A percentile compares a stretch with the other conserved stretches of the same genome.
Conservation (phyloP, 805 yeast species). For the Nakazawaea holstii region DNA sequence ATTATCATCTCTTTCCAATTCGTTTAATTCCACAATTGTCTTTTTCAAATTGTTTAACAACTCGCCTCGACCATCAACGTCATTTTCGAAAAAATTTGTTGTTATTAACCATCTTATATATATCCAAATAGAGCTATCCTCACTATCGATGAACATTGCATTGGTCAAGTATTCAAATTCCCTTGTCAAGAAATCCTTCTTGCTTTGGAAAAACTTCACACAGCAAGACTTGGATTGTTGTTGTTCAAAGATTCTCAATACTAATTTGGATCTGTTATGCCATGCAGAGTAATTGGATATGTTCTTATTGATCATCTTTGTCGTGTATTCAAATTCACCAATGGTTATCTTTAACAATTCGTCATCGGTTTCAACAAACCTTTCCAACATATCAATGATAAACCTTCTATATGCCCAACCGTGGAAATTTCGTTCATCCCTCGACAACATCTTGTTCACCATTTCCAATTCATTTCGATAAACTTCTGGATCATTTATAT, state of each 20-base stretch:
- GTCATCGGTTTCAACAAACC: constrained; percentile 11
- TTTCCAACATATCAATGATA: constrained; percentile 40
- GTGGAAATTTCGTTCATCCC: constrained; percentile 84
- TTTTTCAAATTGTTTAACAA: constrained; percentile 43
- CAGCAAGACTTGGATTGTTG: constrained; percentile 13
- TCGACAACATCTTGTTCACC: constrained; percentile 59
- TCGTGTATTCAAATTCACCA: constrained; percentile 71
- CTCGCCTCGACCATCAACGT: constrained; percentile 18
- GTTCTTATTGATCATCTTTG: constrained; percentile 70
- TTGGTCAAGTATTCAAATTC: constrained; percentile 71
- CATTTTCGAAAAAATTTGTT: constrained; percentile 31
- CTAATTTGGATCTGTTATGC: constrained; percentile 79
- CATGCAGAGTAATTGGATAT: constrained; percentile 94
- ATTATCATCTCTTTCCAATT: constrained; percentile 65
- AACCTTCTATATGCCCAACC: constrained; percentile 94
- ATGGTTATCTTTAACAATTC: constrained; percentile 25
- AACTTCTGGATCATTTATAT: constrained; percentile 51
- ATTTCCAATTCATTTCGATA: constrained; percentile 51
- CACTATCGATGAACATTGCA: constrained; percentile 90
- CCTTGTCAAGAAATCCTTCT: constrained; percentile 32
- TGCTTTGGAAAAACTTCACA: constrained; percentile 24
- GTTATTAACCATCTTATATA: constrained; percentile 76
- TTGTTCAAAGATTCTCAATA: constrained; percentile 42
- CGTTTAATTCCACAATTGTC: constrained; percentile 57
- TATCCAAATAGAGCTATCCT: constrained; percentile 91